Conservation (phyloP, 2,329 filamentous ascomycete species). For the Claviceps humidiphila region DNA sequence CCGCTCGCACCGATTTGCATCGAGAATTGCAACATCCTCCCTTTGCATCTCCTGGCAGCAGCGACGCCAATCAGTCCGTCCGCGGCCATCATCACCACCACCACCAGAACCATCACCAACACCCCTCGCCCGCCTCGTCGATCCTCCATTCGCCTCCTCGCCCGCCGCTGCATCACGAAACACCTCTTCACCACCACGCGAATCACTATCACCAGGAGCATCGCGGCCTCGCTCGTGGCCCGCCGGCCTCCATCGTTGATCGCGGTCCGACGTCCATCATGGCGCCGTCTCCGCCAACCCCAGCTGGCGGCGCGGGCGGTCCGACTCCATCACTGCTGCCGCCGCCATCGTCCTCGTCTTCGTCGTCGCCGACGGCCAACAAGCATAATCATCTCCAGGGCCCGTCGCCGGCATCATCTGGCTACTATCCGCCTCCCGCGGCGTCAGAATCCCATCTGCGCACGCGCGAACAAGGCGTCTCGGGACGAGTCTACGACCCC, state of each 20-base stretch:
- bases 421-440: conserved; percentile 3
- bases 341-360: conserved; percentile 13
- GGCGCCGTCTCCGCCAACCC: conserved; percentile 16
- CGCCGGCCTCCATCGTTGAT: background rate
- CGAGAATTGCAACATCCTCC: conserved; percentile 12
- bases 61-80: conserved; percentile 16
- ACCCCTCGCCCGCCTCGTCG: conserved; percentile 13
- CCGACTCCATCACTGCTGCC: conserved; percentile 17
- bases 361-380: conserved; percentile 11
- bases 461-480: conserved; percentile 25
- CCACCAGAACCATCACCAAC: background rate
- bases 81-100: conserved; percentile 10
- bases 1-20: conserved; percentile 25
- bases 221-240: conserved; percentile 14
- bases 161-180: conserved; percentile 7
- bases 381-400: conserved; percentile 13
- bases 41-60: conserved; percentile 17
- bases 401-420: conserved; percentile 15
- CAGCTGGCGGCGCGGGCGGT: conserved; percentile 16
- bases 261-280: conserved; percentile 18
- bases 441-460: conserved; percentile 14
- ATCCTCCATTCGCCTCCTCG: conserved; percentile 17
- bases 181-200: conserved; percentile 3
- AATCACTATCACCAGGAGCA: conserved; percentile 1
- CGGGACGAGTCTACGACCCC: conserved; percentile 40